These are phyloP conservation scores for Flaveria brownii DNA, from an alignment of 129 eudicot species.

Conservation along the genomic window DNA sequence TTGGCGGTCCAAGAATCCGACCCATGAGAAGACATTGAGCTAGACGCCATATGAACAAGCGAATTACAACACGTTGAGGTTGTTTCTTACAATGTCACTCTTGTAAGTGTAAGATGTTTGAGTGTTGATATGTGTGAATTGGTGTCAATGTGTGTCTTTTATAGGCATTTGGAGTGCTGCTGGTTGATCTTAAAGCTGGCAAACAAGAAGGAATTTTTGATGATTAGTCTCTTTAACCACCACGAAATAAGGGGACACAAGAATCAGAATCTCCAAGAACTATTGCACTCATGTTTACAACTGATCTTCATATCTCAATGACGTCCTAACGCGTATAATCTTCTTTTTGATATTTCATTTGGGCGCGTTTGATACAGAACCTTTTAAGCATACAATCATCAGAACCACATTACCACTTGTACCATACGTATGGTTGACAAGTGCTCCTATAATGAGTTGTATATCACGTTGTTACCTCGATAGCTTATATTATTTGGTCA, in stretches of 20 bases:
- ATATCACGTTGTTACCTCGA: neutral
- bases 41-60: constrained; percentile 32
- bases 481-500: no score
- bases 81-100: neutral
- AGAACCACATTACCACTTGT: no score
- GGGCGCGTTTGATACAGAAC: no score
- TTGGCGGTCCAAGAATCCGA: constrained; percentile 59
- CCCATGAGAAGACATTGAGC: constrained; percentile 57
- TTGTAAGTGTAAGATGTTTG: neutral
- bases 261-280: constrained; percentile 41
- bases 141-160: constrained; percentile 29
- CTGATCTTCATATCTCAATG: constrained; percentile 8
- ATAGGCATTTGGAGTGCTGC: constrained; percentile 39
- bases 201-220: constrained; percentile 35
- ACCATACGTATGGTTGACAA: neutral
- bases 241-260: constrained; percentile 42
- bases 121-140: constrained; percentile 22
- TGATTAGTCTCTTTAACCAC: constrained; percentile 47
- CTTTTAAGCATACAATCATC: no score
- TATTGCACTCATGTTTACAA: neutral
- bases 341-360: neutral
- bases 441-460: neutral
- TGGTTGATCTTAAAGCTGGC: constrained; percentile 49
- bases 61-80: neutral
- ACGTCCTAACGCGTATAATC: constrained; percentile 7